These are phyloP conservation scores for Cystofilobasidium capitatum DNA, from an alignment of 768 basidiomycete genomes.

Conservation along the genomic window DNA sequence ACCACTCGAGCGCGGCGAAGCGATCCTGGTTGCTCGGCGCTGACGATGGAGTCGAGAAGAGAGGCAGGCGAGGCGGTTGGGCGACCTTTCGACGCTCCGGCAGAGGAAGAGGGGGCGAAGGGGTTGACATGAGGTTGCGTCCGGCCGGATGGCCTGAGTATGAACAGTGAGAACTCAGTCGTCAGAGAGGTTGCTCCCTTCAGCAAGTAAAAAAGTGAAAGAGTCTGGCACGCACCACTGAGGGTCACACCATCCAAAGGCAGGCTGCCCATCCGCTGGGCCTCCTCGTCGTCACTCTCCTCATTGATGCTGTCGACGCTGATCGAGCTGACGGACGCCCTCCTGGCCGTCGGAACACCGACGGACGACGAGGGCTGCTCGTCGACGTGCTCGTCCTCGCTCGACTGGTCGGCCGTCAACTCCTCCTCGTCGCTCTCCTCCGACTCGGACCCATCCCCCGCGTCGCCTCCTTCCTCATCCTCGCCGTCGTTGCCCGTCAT, in stretches of 20 bases:
- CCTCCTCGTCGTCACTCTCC: slow-evolving; percentile 9
- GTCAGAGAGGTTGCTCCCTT: background rate
- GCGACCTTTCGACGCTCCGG: slow-evolving; percentile 7
- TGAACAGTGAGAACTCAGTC: background rate
- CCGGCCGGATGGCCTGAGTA: background rate
- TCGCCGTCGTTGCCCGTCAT: background rate
- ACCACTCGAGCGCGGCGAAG: slow-evolving; percentile 16
- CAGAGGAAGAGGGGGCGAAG: slow-evolving; percentile 11
- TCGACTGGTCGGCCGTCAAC: background rate
- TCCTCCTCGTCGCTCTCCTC: slow-evolving; percentile 16
- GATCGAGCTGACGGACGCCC: slow-evolving; percentile 5
- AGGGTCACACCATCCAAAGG: background rate
- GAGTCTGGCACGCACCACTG: background rate
- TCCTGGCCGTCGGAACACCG: background rate
- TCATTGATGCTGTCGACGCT: slow-evolving; percentile 23
- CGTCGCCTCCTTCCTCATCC: slow-evolving; percentile 7
- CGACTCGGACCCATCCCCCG: slow-evolving; percentile 3
- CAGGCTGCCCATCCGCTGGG: background rate
- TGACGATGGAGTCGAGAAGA: background rate
- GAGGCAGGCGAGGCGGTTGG: background rate
- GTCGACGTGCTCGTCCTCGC: background rate
- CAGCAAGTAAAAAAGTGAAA: background rate
- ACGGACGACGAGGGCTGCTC: background rate
- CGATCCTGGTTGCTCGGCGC: slow-evolving; percentile 10
- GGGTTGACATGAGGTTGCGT: background rate